phyloP scores from a whole-genome alignment of 2,329 filamentous ascomycete genomes.

The Trichoderma sp. region DNA sequence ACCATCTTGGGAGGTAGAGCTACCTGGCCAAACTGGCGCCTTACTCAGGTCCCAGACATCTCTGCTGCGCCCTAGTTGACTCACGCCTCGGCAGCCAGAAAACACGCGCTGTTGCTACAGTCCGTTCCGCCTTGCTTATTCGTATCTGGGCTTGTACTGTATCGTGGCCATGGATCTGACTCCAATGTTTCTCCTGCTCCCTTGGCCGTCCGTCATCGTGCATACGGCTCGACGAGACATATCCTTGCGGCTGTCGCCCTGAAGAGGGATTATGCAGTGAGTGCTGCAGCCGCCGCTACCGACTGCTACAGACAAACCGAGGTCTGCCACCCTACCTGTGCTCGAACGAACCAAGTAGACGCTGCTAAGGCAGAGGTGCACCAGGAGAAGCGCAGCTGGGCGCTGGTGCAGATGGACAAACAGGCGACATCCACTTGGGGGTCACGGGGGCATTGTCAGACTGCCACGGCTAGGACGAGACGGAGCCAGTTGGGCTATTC shows the following conservation, averaged over 20 bases:
- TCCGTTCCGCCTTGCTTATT: background rate
- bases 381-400: background rate
- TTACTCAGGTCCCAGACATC: background rate
- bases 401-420: background rate
- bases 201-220: conserved; percentile 7
- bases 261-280: conserved; percentile 1
- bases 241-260: background rate
- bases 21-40: conserved; percentile 2
- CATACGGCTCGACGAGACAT: background rate
- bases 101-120: conserved; percentile 1
- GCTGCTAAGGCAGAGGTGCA: background rate
- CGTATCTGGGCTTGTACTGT: background rate
- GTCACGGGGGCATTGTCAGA: conserved; percentile 19
- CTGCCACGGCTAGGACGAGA: conserved; percentile 7
- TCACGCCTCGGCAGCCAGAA: conserved; percentile 10
- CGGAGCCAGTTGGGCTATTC: background rate
- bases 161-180: background rate
- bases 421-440: conserved; percentile 9
- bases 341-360: background rate
- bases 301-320: conserved; percentile 8
- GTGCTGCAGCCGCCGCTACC: conserved; percentile 9
- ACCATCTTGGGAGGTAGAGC: background rate
- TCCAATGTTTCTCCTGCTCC: background rate
- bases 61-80: background rate
- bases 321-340: background rate